Conservation (phyloP, 306 rosid genomes). For the peach (Prunus persica) region DNA sequence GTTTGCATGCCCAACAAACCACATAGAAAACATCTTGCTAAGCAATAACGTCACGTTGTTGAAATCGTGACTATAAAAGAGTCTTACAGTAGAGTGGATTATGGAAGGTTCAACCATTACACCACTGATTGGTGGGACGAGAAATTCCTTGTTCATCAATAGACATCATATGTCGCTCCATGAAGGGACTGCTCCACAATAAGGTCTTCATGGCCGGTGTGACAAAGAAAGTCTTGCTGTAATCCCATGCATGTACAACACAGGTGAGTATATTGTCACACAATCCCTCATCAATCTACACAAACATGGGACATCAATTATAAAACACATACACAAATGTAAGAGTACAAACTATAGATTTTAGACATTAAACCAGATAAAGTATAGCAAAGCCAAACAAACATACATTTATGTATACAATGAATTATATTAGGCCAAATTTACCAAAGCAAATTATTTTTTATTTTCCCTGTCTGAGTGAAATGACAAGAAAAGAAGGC, state of each 20-base stretch:
- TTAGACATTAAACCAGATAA: neutral
- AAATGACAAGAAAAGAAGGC: neutral
- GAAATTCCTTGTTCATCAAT: constrained; percentile 64
- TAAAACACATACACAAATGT: neutral
- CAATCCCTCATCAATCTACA: constrained; percentile 71
- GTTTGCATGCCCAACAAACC: neutral
- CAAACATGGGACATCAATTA: neutral
- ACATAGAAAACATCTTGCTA: constrained; percentile 10
- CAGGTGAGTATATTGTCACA: constrained; percentile 76
- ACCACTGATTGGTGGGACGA: constrained; percentile 75
- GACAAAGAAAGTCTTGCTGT: constrained; percentile 64
- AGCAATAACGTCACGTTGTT: constrained; percentile 34
- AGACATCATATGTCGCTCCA: constrained; percentile 48
- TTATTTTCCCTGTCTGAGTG: too few species aligned
- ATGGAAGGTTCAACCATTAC: constrained; percentile 90
- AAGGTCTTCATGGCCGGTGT: constrained; percentile 73
- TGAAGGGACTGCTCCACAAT: constrained; percentile 68
- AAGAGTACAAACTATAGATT: too few species aligned
- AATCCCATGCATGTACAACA: constrained; percentile 79
- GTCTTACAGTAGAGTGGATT: constrained; percentile 69
- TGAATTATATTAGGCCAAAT: too few species aligned
- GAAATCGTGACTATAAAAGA: constrained; percentile 53
- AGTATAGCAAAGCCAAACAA: too few species aligned
- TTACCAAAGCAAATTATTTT: too few species aligned
- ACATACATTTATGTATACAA: too few species aligned